Base-by-base conservation (phyloP, 805 yeast species). In the Starmerella floris region DNA sequence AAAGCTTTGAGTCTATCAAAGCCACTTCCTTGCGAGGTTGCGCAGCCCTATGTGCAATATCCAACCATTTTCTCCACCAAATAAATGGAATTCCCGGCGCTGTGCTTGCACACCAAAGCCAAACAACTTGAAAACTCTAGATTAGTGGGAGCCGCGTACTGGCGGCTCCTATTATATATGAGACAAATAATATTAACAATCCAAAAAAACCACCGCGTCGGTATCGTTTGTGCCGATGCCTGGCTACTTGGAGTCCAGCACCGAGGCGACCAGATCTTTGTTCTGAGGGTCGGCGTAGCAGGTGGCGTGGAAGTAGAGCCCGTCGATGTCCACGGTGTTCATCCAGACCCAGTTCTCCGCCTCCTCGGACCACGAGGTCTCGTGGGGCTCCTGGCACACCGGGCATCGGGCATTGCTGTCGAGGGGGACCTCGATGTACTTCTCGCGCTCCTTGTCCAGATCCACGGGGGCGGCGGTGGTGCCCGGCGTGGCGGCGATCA, bases 281-380 rank as follows among this genome's bases (percentile, higher is more conserved):
- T 54, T 55, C n/a, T 55, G 60, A n/a, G 83, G 70, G 50, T 83
- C 91, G n/a, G 69, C 62, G 55, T 70, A 74, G 56, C 93, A 82
- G 1, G 75, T 67, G 32, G 76, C 77, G 61, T 82, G 91, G 56
- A 73, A 77, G 22, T 73, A 67, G 2, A 67, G 58, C 27, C 60
- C 71, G 40, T 68, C 64, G 1, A 64, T 65, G 40, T 65, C 67
- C 13, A 76, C 65, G 2, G 84, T 78, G 55, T 79, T 77, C 48
- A 65, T 69, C 85, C 87, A 81, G 19, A 81, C 72, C 93, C 93
- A 82, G 51, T 79, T 87, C 44, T 85, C 88, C 2, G 70, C 61
- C 36, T 76, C 79, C 51, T 80, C 88, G 51, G 75, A 76, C 67
- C 78, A 82, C 5, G 69, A 69, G n/a, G 79, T 79, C 36, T 66